These are phyloP conservation scores for Trichoderma hamatum DNA, from an alignment of 2,329 filamentous ascomycete species.

Conservation along the genomic window DNA sequence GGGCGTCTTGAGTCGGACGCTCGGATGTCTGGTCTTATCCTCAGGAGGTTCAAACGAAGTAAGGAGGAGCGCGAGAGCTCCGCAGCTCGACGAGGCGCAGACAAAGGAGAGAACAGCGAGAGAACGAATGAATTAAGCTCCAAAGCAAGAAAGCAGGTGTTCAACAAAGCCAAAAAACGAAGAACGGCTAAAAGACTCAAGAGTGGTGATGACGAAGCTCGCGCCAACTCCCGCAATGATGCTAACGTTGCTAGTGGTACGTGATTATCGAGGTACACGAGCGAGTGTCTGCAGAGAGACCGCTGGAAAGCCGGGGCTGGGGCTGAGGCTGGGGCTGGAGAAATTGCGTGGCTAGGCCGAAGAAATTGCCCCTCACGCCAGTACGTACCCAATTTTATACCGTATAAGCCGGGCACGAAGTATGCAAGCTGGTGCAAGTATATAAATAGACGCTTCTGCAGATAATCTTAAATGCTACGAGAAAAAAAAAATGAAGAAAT, in stretches of 20 bases:
- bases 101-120: neutral
- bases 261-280: slow-evolving; percentile 16
- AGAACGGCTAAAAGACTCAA: slow-evolving; percentile 10
- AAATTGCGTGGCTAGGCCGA: slow-evolving; percentile 30
- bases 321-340: slow-evolving; percentile 24
- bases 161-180: slow-evolving; percentile 16
- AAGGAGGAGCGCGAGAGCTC: slow-evolving; percentile 35
- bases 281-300: slow-evolving; percentile 12
- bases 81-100: slow-evolving; percentile 28
- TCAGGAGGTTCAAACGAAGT: slow-evolving; percentile 21
- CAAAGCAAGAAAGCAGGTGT: slow-evolving; percentile 23
- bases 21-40: slow-evolving; percentile 1
- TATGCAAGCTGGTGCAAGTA: slow-evolving; percentile 14
- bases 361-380: slow-evolving; percentile 7
- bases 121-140: slow-evolving; percentile 7
- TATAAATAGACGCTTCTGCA: neutral
- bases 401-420: neutral
- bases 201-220: slow-evolving; percentile 29
- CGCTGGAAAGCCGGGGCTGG: neutral
- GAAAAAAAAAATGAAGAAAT: neutral
- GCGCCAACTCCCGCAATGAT: slow-evolving; percentile 26
- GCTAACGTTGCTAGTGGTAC: slow-evolving; percentile 19
- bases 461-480: neutral
- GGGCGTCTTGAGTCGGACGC: slow-evolving; percentile 7
- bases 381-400: neutral